Base-by-base conservation (phyloP, 768 basidiomycete species). In the Tremella yokohamensis region DNA sequence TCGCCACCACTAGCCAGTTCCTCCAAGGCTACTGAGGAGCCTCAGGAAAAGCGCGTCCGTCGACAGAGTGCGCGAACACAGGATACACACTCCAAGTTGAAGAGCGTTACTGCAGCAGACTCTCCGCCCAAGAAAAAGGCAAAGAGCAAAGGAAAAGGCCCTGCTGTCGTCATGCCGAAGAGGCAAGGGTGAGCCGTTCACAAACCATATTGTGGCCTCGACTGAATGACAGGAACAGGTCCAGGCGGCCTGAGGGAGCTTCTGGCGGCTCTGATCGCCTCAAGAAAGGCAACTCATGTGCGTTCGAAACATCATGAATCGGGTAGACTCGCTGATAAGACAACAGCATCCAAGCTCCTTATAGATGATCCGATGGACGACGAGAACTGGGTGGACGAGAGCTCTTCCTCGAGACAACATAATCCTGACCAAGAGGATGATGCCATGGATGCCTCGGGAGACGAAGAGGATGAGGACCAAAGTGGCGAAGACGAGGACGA, bases 1-100 rank as follows among this genome's bases (percentile, higher is more conserved):
- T 58, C 60, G 20, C 19, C 56, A 38, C 49, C 60, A 15, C 64
- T 60, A n/a, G 71, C 72, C 13, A 51, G 58, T 75, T 62, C 34
- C 68, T 65, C 62, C 79, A 82, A 60, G 88, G 87, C 76, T 84
- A 85, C 54, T 82, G 88, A 54, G 64, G 84, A 87, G 78, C 87
- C 87, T 50, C 56, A 77, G 79, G 80, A 73, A 72, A 47, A 79
- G 79, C 22, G 22, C 42, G 8, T 45, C 15, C 42, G n/a, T 22
- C 4, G n/a, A 16, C n/a, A 45, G 29, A 34, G 29, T 11, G 11
- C 42, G 42, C 22, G n/a, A 8, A 45, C 42, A 22, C n/a, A 45
- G 15, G 42, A 6, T 15, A 16, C 22, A 6, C 42, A 22, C 4
- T 45, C 42, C 22, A 22, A 8, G 42, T 8, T 45, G 6, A 22